Evolutionary conservation across 805 yeast genomes (phyloP).

Genomic region (Maudiozyma serrabonitensis): DNA sequence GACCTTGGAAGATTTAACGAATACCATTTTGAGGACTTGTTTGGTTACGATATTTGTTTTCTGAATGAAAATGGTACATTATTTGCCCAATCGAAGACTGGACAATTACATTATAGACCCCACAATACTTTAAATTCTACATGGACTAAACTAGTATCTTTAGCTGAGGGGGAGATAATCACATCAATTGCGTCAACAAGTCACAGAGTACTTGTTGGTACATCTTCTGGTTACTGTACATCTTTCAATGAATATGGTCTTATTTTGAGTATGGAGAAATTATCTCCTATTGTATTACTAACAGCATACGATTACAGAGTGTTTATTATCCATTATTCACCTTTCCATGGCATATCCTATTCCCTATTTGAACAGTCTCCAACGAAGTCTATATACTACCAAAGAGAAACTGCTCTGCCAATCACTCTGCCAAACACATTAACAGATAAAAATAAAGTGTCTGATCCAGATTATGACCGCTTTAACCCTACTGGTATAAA

Average conservation of each 20-base stretch:
- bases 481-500: constrained; percentile 33
- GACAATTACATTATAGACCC: constrained; percentile 53
- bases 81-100: constrained; percentile 42
- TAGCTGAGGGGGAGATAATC: constrained; percentile 44
- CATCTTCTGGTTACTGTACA: constrained; percentile 68
- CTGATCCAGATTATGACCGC: constrained; percentile 22
- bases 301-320: constrained; percentile 51
- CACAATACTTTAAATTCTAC: constrained; percentile 54
- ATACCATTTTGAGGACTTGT: constrained; percentile 74
- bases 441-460: constrained; percentile 21
- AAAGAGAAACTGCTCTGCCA: constrained; percentile 41
- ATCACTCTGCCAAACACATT: constrained; percentile 20
- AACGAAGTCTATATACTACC: constrained; percentile 26
- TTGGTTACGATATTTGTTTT: constrained; percentile 64
- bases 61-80: constrained; percentile 58
- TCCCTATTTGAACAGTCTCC: constrained; percentile 24
- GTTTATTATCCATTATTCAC: constrained; percentile 39
- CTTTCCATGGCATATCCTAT: constrained; percentile 19
- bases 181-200: constrained; percentile 61
- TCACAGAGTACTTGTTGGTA: constrained; percentile 53
- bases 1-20: constrained; percentile 69
- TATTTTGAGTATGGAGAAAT: constrained; percentile 57
- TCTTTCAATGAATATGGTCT: constrained; percentile 65
- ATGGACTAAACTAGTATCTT: constrained; percentile 62
- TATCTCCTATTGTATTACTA: constrained; percentile 63